phyloP scores from a whole-genome alignment of 139 green algal genomes.

The Micractinium conductrix region DNA sequence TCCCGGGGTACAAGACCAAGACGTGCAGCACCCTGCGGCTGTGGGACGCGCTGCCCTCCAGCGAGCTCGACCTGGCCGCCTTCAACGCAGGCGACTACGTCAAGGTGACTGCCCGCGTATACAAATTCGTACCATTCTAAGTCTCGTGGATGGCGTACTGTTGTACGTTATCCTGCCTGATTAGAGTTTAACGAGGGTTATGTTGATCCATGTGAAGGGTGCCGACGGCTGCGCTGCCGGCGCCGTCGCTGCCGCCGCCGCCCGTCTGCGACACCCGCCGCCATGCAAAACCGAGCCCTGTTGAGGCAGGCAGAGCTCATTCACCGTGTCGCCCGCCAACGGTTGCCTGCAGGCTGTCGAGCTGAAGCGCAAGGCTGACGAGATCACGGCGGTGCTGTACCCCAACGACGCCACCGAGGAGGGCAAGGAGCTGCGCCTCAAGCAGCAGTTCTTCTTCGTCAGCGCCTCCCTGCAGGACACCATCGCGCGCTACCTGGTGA shows the following conservation, averaged over 20 bases:
- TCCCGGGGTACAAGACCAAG: conserved; percentile 74
- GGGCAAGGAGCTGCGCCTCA: conserved; percentile 98
- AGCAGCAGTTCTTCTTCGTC: conserved; percentile 99
- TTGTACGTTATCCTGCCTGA: no score
- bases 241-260: no score
- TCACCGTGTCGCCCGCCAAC: no score
- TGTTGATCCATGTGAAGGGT: no score
- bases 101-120: conserved; percentile 16
- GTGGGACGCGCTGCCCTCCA: conserved; percentile 90
- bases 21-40: conserved; percentile 93
- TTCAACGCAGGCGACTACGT: conserved; percentile 86
- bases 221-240: no score
- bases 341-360: conserved; percentile 86
- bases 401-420: conserved; percentile 96
- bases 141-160: no score
- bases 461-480: conserved; percentile 93
- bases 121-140: no score
- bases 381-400: conserved; percentile 98
- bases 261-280: no score
- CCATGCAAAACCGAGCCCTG: no score
- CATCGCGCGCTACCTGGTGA: conserved; percentile 47
- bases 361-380: conserved; percentile 84
- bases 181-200: no score
- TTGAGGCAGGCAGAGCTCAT: no score
- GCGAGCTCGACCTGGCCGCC: conserved; percentile 92